Percentiles rank a stretch among this genome's conserved stretches.
Evolutionary conservation across 2,329 filamentous ascomycete species (phyloP).

Genomic region (Zasmidium angulare): DNA sequence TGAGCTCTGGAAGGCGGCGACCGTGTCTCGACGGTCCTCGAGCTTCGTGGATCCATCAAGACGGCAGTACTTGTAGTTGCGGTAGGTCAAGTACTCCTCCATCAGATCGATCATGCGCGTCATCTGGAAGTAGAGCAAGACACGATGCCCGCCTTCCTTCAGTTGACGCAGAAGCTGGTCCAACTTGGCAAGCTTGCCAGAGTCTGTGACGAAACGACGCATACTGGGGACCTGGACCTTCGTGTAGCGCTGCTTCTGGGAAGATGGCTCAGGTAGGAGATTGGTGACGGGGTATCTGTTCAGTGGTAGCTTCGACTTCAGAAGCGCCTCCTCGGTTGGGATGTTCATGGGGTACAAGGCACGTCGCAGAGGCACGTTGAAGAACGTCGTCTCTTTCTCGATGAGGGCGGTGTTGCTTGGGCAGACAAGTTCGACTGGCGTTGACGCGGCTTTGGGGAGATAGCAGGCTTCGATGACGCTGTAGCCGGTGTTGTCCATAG

Average conservation of each 20-base stretch:
- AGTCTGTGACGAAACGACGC: conserved; percentile 96
- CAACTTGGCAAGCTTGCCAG: conserved; percentile 89
- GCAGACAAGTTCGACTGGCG: conserved; percentile 79
- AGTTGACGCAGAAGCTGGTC: conserved; percentile 84
- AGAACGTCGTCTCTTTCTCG: conserved; percentile 73
- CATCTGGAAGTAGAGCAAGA: conserved; percentile 99
- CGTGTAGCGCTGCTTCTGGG: conserved; percentile 80
- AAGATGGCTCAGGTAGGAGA: conserved; percentile 75
- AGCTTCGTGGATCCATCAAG: conserved; percentile 96
- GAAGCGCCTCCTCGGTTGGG: conserved; percentile 68
- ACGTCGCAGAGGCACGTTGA: conserved; percentile 74
- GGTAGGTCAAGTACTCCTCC: conserved; percentile 98
- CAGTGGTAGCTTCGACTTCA: conserved; percentile 70
- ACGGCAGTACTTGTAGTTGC: conserved; percentile 98
- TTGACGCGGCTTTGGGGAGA: conserved; percentile 75
- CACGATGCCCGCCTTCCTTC: conserved; percentile 89
- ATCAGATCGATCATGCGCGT: conserved; percentile 99
- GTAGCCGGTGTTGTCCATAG: conserved; percentile 70
- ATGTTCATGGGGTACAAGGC: conserved; percentile 66
- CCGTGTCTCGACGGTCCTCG: conserved; percentile 93
- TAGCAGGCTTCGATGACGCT: conserved; percentile 78
- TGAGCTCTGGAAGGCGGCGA: conserved; percentile 91
- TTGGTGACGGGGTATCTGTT: conserved; percentile 62
- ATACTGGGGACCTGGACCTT: conserved; percentile 93
- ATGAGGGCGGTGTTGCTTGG: conserved; percentile 61